Conservation (phyloP, 805 yeast genomes). For the Candida manassasensis region DNA sequence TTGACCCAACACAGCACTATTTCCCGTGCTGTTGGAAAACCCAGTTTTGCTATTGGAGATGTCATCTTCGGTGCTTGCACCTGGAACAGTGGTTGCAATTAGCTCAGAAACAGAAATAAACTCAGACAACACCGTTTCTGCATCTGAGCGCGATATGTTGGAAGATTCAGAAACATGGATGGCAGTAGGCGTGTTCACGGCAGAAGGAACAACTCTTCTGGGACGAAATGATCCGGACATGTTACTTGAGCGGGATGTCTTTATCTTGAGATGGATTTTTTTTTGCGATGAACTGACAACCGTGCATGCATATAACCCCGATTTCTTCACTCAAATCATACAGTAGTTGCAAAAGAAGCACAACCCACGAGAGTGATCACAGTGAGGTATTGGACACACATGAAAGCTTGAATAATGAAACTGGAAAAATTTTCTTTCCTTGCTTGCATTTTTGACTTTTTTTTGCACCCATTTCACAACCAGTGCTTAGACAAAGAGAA, state of each 20-base stretch:
- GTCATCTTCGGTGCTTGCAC: slow-evolving; percentile 13
- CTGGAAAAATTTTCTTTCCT: too few relatives aligned
- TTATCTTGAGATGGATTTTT: too few relatives aligned
- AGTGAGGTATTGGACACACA: too few relatives aligned
- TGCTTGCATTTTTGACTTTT: too few relatives aligned
- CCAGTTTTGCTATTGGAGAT: slow-evolving; percentile 28
- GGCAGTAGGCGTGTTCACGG: slow-evolving; percentile 46
- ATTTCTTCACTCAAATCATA: too few relatives aligned
- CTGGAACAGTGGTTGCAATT: slow-evolving; percentile 24
- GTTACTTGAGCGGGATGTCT: too few relatives aligned
- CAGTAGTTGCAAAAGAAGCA: too few relatives aligned
- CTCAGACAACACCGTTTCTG: slow-evolving; percentile 42
- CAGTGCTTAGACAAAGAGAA: too few relatives aligned
- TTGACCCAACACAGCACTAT: slow-evolving; percentile 50
- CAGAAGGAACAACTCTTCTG: slow-evolving; percentile 38
- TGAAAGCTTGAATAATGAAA: too few relatives aligned
- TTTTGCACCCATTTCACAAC: too few relatives aligned
- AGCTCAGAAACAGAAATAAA: slow-evolving; percentile 39
- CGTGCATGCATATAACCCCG: too few relatives aligned
- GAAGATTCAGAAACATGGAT: slow-evolving; percentile 26
- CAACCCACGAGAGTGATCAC: too few relatives aligned
- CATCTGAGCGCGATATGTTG: slow-evolving; percentile 33
- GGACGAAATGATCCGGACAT: slow-evolving; percentile 32
- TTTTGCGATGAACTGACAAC: slow-evolving; percentile 2
- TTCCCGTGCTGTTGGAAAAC: slow-evolving; percentile 26